Evolutionary conservation across 331 rosid species (phyloP).

Genomic region (Ulmus americana): DNA sequence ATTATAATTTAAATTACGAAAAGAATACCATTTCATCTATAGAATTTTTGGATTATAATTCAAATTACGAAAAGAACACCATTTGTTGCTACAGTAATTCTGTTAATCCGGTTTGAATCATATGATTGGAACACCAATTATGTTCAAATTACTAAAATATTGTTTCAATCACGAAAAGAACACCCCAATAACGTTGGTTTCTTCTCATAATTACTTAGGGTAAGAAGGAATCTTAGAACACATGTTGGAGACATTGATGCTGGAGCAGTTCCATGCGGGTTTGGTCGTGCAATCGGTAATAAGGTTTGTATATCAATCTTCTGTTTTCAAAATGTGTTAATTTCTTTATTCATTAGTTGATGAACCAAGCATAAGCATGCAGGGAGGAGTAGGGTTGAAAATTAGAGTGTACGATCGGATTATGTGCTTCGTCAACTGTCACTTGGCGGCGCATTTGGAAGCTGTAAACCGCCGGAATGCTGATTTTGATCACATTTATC

Average conservation of each 20-base stretch:
- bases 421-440: conserved; percentile 99
- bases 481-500: conserved; percentile 90
- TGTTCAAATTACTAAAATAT: too few species aligned
- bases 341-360: background rate
- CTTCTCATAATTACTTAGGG: conserved; percentile 43
- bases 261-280: conserved; percentile 96
- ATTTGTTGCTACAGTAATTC: too few species aligned
- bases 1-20: too few species aligned
- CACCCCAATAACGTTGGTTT: too few species aligned
- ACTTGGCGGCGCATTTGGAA: conserved; percentile 98
- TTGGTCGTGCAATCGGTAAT: conserved; percentile 97
- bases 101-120: too few species aligned
- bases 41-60: too few species aligned
- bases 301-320: conserved; percentile 60
- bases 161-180: too few species aligned
- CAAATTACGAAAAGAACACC: too few species aligned
- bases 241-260: conserved; percentile 93
- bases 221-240: conserved; percentile 77
- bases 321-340: background rate
- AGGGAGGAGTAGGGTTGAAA: conserved; percentile 99
- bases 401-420: conserved; percentile 90
- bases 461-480: conserved; percentile 95
- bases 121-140: too few species aligned
- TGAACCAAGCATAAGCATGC: conserved; percentile 24
- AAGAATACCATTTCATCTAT: too few species aligned